Conservation (phyloP, 1,284 basidiomycete genomes). For the Naganishia cerealis region DNA sequence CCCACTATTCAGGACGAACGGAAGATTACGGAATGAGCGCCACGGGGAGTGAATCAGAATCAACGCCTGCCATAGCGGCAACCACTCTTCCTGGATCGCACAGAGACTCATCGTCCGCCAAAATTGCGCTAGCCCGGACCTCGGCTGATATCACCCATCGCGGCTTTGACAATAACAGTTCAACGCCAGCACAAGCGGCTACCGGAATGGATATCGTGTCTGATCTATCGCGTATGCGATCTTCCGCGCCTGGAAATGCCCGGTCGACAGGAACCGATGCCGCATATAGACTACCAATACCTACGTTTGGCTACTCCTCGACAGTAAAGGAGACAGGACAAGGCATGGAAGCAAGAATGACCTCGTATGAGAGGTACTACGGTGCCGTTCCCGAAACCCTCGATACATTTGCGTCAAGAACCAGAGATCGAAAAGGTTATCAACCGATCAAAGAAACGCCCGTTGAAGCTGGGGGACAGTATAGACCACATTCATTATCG, state of each 20-base stretch:
- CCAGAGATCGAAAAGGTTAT: constrained; percentile 15
- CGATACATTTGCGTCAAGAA: constrained; percentile 1
- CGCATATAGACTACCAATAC: constrained; percentile 1
- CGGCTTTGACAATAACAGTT: not conserved
- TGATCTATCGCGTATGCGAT: constrained; percentile 20
- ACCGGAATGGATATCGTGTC: constrained; percentile 28
- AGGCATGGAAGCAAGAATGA: not conserved
- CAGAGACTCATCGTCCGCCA: not conserved
- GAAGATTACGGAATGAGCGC: constrained; percentile 21
- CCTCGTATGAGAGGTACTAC: constrained; percentile 5
- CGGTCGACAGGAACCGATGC: not conserved
- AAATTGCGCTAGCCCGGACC: not conserved
- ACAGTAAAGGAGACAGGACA: not conserved
- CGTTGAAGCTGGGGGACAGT: not conserved
- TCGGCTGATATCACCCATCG: not conserved
- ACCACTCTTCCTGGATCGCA: not conserved
- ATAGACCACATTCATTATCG: constrained; percentile 5
- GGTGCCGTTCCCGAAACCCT: not conserved
- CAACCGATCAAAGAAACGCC: not conserved
- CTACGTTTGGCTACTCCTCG: constrained; percentile 7
- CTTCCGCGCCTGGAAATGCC: not conserved
- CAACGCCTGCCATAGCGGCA: not conserved
- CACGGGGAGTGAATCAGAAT: constrained; percentile 15
- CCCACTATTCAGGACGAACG: not conserved
- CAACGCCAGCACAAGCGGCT: constrained; percentile 16